Evolutionary conservation across 2,329 filamentous ascomycete genomes (phyloP).

Genomic region (Zasmidium citrigriseum): DNA sequence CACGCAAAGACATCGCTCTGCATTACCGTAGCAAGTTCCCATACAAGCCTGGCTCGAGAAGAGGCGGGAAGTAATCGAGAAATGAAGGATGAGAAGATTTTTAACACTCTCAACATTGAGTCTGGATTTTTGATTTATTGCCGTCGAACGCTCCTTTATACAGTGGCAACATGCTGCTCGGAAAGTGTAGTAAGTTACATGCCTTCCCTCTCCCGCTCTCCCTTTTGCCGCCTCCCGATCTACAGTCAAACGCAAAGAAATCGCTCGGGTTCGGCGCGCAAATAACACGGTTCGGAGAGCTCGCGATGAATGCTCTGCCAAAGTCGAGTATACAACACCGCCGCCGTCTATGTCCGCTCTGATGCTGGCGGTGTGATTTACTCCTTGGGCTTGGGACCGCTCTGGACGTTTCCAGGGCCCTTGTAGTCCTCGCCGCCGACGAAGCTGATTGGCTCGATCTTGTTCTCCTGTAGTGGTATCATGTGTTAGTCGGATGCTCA

Average conservation of each 20-base stretch:
- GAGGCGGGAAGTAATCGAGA: slow-evolving; percentile 5
- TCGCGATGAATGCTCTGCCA: slow-evolving; percentile 16
- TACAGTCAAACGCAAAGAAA: slow-evolving; percentile 27
- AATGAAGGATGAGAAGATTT: neutral
- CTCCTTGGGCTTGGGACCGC: slow-evolving; percentile 36
- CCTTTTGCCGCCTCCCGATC: slow-evolving; percentile 16
- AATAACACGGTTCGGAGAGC: slow-evolving; percentile 12
- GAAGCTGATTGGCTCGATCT: slow-evolving; percentile 83
- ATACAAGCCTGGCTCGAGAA: slow-evolving; percentile 30
- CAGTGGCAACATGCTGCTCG: slow-evolving; percentile 19
- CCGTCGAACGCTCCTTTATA: slow-evolving; percentile 24
- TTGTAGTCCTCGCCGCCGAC: slow-evolving; percentile 75
- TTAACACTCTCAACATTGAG: neutral
- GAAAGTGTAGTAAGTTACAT: slow-evolving; percentile 17
- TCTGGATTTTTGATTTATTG: slow-evolving; percentile 5
- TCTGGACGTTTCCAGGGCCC: slow-evolving; percentile 74
- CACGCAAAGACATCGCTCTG: slow-evolving; percentile 44
- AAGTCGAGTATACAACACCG: slow-evolving; percentile 20
- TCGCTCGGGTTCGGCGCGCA: slow-evolving; percentile 6
- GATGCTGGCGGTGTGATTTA: slow-evolving; percentile 8
- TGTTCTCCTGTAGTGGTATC: slow-evolving; percentile 64
- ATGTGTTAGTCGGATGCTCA: slow-evolving; percentile 9
- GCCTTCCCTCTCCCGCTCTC: slow-evolving; percentile 8
- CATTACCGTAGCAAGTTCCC: slow-evolving; percentile 44
- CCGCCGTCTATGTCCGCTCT: slow-evolving; percentile 13